Percentiles rank a stretch among this genome's conserved stretches.
Evolutionary conservation across 2,329 filamentous ascomycete genomes (phyloP).

Genomic region (Stagonosporopsis tanaceti): DNA sequence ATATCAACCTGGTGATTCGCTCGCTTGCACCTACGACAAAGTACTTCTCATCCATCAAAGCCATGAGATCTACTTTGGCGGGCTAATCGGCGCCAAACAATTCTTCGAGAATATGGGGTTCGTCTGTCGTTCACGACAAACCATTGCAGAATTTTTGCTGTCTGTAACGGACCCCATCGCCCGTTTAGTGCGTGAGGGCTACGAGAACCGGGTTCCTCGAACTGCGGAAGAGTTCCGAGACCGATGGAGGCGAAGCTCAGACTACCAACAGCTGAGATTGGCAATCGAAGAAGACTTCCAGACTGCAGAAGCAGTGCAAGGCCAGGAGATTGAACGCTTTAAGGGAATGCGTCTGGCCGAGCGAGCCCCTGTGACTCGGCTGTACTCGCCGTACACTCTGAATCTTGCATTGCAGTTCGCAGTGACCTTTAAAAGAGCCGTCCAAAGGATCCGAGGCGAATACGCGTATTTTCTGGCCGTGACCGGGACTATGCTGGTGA

Average conservation of each 20-base stretch:
- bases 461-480: not conserved
- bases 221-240: conserved; percentile 55
- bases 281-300: not conserved
- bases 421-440: not conserved
- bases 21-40: conserved; percentile 15
- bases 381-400: not conserved
- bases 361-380: not conserved
- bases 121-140: conserved; percentile 59
- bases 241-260: conserved; percentile 51
- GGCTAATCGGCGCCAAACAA: conserved; percentile 63
- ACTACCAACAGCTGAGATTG: not conserved
- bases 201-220: conserved; percentile 49
- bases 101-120: conserved; percentile 76
- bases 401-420: not conserved
- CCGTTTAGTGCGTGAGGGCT: conserved; percentile 47
- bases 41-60: conserved; percentile 60
- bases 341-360: not conserved
- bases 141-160: conserved; percentile 75
- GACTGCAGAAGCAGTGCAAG: not conserved
- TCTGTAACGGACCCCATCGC: conserved; percentile 65
- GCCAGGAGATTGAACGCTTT: conserved; percentile 1
- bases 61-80: conserved; percentile 74
- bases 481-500: conserved; percentile 3
- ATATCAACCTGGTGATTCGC: conserved; percentile 11
- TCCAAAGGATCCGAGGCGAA: not conserved